phyloP scores from a whole-genome alignment of 2,329 filamentous ascomycete species.

The Aspergillus hortae region DNA sequence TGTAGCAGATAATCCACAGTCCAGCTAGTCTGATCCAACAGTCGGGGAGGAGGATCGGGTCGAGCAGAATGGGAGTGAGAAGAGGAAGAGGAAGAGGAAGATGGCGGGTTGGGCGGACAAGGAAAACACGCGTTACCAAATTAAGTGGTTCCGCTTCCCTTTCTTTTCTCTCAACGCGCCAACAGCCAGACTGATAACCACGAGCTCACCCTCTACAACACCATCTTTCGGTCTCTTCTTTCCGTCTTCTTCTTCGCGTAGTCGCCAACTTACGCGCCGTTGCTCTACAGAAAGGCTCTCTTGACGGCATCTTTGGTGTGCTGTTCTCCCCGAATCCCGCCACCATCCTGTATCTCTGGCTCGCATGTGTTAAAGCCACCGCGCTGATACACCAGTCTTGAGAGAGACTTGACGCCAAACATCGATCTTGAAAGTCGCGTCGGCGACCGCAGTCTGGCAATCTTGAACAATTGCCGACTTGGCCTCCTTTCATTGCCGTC shows the following conservation, averaged over 20 bases:
- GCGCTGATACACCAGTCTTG: no score
- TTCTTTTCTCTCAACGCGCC: slow-evolving; percentile 7
- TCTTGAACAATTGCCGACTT: no score
- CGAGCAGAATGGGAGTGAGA: background rate
- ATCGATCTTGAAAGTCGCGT: no score
- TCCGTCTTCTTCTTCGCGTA: background rate
- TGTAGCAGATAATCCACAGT: background rate
- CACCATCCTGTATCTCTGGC: no score
- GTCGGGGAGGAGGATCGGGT: background rate
- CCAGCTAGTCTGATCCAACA: background rate
- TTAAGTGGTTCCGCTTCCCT: slow-evolving; percentile 7
- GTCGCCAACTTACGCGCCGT: background rate
- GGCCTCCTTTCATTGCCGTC: no score
- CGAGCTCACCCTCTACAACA: background rate
- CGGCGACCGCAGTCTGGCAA: no score
- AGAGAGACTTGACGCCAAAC: no score
- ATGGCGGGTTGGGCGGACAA: slow-evolving; percentile 5
- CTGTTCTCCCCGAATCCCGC: no score
- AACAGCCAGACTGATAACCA: background rate
- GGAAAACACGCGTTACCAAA: slow-evolving; percentile 5
- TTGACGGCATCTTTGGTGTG: no score
- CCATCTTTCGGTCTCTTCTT: background rate
- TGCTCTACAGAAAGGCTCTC: no score
- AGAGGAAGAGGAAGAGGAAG: background rate
- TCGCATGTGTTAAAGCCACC: no score